Conservation (phyloP, 2,329 filamentous ascomycete genomes). For the Diaporthe vaccinii region DNA sequence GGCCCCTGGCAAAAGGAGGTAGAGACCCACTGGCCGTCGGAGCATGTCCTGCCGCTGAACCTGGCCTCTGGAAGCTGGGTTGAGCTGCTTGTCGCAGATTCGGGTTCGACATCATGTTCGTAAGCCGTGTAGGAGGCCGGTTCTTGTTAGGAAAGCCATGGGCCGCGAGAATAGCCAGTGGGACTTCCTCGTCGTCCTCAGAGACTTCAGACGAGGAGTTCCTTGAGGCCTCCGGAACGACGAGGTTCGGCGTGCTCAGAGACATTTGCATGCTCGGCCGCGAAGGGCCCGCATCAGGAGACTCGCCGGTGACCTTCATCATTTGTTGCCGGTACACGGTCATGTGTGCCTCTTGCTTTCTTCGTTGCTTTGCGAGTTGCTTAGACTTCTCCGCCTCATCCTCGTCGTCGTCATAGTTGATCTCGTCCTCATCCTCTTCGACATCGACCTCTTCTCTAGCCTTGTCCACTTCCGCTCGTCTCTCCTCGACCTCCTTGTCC, state of each 20-base stretch:
- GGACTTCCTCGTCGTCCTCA: constrained; percentile 85
- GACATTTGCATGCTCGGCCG: constrained; percentile 70
- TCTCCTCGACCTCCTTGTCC: constrained; percentile 72
- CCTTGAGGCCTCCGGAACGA: constrained; percentile 54
- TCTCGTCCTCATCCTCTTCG: constrained; percentile 74
- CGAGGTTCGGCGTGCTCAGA: constrained; percentile 65
- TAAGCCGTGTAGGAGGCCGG: constrained; percentile 78
- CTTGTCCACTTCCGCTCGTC: constrained; percentile 56
- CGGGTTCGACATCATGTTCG: constrained; percentile 76
- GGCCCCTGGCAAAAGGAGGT: constrained; percentile 84
- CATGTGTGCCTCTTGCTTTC: constrained; percentile 92
- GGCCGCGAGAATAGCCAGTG: constrained; percentile 86
- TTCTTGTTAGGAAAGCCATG: constrained; percentile 89
- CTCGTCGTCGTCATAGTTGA: constrained; percentile 79
- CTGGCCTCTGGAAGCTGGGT: constrained; percentile 63
- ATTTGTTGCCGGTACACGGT: constrained; percentile 92
- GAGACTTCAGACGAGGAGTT: constrained; percentile 63
- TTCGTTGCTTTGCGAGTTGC: constrained; percentile 80
- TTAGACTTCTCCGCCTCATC: constrained; percentile 84
- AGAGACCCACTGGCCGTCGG: constrained; percentile 64
- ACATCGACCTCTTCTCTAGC: constrained; percentile 67
- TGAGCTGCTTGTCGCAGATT: constrained; percentile 72
- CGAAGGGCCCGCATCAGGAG: constrained; percentile 60
- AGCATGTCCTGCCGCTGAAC: constrained; percentile 70
- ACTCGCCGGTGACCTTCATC: constrained; percentile 94